phyloP scores from a whole-genome alignment of 1,284 basidiomycete species.

The Xerocomus amazonicus region DNA sequence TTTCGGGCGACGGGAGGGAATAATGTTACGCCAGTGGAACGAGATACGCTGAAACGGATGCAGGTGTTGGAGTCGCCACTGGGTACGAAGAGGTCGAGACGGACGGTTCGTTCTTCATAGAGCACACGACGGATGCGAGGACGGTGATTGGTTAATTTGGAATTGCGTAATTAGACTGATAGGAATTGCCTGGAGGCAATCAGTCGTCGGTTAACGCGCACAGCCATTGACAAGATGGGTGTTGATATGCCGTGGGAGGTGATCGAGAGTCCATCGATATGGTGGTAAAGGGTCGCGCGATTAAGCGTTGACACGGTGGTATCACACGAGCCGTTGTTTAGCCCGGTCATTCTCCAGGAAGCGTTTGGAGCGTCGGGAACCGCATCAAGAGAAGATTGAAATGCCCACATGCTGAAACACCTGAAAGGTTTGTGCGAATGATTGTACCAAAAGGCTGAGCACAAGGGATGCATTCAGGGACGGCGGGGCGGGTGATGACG shows the following conservation, averaged over 20 bases:
- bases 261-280: too few species aligned
- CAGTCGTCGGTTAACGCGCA: too few species aligned
- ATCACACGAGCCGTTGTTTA: conserved; percentile 14
- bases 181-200: not conserved
- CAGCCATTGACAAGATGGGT: too few species aligned
- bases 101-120: conserved; percentile 4
- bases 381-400: not conserved
- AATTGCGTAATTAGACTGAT: conserved; percentile 1
- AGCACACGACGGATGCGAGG: not conserved
- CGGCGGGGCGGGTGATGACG: conserved; percentile 15
- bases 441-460: not conserved
- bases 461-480: conserved; percentile 25
- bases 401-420: conserved; percentile 17
- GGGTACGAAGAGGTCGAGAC: conserved; percentile 26
- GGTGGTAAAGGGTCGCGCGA: too few species aligned
- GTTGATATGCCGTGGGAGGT: too few species aligned
- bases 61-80: conserved; percentile 29
- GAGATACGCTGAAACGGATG: conserved; percentile 14
- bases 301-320: too few species aligned
- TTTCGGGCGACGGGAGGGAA: conserved; percentile 9
- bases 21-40: conserved; percentile 30
- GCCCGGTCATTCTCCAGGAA: not conserved
- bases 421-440: not conserved
- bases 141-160: not conserved
- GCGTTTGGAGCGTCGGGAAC: not conserved